These are phyloP conservation scores for Metschnikowia drakensbergensis DNA, from an alignment of 805 yeast genomes.

Conservation along the genomic window DNA sequence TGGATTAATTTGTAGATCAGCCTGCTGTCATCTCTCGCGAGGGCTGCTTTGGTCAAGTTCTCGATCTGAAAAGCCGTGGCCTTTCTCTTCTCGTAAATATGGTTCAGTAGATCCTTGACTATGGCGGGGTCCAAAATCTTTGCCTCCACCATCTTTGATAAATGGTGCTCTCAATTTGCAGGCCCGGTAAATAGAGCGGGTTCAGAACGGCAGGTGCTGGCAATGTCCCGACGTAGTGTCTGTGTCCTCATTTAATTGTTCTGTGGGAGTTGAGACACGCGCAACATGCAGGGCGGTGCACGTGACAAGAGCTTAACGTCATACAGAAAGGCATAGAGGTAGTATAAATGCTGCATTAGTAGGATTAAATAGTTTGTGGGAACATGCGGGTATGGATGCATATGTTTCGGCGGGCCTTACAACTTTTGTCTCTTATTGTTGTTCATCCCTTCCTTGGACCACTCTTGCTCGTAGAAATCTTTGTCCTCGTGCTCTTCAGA, in stretches of 20 bases:
- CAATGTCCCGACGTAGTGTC: neutral
- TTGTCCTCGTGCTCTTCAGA: slow-evolving; percentile 16
- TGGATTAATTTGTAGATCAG: slow-evolving; percentile 61
- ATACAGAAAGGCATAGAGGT: too few relatives aligned
- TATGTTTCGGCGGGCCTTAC: neutral
- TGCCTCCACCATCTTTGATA: slow-evolving; percentile 19
- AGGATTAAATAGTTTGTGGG: neutral
- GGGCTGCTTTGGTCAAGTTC: slow-evolving; percentile 64
- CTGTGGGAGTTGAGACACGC: neutral
- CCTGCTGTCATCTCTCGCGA: slow-evolving; percentile 56
- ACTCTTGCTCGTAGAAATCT: slow-evolving; percentile 12
- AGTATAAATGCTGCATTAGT: neutral
- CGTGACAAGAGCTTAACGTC: neutral
- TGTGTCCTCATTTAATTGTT: neutral
- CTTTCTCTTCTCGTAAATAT: slow-evolving; percentile 44
- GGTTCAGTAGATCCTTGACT: slow-evolving; percentile 42
- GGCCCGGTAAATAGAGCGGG: too few relatives aligned
- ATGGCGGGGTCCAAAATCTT: slow-evolving; percentile 32
- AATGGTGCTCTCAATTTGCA: too few relatives aligned
- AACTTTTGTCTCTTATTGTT: slow-evolving; percentile 3
- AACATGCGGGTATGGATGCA: neutral
- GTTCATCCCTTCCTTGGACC: slow-evolving; percentile 12
- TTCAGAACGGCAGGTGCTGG: too few relatives aligned
- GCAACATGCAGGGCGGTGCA: neutral
- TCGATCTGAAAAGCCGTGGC: slow-evolving; percentile 65